Conservation (phyloP, 305 asterid genomes). For the Plantago rigida region DNA sequence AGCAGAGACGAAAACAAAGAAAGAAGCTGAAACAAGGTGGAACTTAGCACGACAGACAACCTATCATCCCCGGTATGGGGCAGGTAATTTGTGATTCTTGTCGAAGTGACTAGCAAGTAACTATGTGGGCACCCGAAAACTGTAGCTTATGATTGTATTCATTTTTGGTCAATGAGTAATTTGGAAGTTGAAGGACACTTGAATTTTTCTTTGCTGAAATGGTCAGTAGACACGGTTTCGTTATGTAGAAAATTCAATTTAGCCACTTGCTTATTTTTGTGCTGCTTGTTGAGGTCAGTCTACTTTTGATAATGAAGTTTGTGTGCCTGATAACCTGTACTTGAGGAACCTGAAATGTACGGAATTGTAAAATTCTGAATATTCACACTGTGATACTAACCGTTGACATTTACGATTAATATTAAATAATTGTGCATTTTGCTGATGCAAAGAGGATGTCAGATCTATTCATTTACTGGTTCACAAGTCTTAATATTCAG, state of each 20-base stretch:
- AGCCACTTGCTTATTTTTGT: background rate
- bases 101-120: no score
- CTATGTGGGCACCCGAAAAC: no score
- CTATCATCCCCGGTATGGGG: background rate
- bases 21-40: constrained; percentile 41
- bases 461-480: no score
- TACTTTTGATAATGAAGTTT: background rate
- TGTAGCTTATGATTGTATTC: no score
- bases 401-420: no score
- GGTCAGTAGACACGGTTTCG: background rate
- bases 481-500: no score
- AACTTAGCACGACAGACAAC: constrained; percentile 23
- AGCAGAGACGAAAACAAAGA: constrained; percentile 68
- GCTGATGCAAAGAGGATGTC: no score
- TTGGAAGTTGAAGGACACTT: background rate
- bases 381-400: background rate
- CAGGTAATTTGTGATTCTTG: background rate
- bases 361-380: background rate
- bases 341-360: background rate
- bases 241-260: background rate
- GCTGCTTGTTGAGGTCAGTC: background rate
- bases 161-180: no score
- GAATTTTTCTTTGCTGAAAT: background rate
- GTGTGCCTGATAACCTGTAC: background rate
- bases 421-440: no score